Conservation (phyloP, 2,329 filamentous ascomycete species). For the Apiospora sp. region DNA sequence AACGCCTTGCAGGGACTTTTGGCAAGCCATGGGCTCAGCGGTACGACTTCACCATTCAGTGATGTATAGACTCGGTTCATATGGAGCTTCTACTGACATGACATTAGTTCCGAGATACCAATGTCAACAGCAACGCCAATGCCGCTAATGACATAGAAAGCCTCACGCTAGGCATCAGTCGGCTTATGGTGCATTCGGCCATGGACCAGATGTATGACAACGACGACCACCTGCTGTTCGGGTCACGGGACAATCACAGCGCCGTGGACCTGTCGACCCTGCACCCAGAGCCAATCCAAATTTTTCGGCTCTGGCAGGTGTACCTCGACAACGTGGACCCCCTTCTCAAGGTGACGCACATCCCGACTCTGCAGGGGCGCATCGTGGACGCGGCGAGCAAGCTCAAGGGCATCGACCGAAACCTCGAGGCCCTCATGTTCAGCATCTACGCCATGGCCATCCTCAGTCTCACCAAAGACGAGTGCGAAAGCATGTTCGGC, state of each 20-base stretch:
- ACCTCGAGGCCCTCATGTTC: conserved; percentile 65
- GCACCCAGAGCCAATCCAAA: conserved; percentile 56
- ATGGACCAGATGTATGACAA: conserved; percentile 1
- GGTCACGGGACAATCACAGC: conserved; percentile 6
- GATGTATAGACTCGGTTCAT: no score
- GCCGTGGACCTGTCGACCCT: conserved; percentile 36
- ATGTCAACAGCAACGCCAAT: neutral
- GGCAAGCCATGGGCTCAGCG: conserved; percentile 11
- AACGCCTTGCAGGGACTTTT: neutral
- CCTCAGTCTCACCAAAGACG: conserved; percentile 50
- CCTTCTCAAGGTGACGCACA: conserved; percentile 65
- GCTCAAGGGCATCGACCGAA: conserved; percentile 46
- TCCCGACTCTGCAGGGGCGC: conserved; percentile 59
- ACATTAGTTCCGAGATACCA: neutral
- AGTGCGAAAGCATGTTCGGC: conserved; percentile 52
- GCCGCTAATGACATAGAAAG: neutral
- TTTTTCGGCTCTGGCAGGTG: conserved; percentile 63
- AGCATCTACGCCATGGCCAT: conserved; percentile 56
- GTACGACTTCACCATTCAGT: neutral
- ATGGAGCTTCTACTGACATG: neutral
- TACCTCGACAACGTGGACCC: conserved; percentile 67
- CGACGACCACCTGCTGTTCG: conserved; percentile 8
- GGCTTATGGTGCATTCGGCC: neutral
- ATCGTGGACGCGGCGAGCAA: conserved; percentile 59
- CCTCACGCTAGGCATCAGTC: neutral